Conservation (phyloP, 1,284 basidiomycete species). For the Cutaneotrichosporon cyanovorans region DNA sequence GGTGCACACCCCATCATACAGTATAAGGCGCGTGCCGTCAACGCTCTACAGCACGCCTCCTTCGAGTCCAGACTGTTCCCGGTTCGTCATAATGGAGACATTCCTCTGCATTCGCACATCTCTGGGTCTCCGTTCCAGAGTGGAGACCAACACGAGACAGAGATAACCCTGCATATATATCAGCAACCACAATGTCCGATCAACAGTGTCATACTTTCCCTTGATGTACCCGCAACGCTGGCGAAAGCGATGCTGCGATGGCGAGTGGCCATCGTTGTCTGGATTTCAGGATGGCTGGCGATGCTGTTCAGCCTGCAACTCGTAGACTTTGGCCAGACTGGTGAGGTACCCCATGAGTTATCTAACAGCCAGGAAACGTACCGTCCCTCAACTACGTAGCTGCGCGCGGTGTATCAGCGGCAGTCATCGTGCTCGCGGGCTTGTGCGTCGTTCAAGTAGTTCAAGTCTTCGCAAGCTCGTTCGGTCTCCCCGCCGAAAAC, state of each 20-base stretch:
- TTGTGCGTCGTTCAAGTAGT: background rate
- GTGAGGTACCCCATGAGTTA: background rate
- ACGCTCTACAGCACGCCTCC: background rate
- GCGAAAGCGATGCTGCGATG: conserved; percentile 67
- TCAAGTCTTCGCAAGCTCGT: background rate
- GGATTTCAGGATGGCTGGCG: conserved; percentile 60
- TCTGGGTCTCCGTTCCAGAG: conserved; percentile 57
- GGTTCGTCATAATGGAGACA: conserved; percentile 32
- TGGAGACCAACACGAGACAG: conserved; percentile 16
- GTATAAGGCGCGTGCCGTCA: conserved; percentile 24
- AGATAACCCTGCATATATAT: conserved; percentile 37
- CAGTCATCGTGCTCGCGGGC: background rate
- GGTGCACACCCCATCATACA: conserved; percentile 3
- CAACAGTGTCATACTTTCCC: conserved; percentile 49
- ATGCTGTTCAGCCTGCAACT: conserved; percentile 51
- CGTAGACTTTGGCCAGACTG: background rate
- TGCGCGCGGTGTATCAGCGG: no score
- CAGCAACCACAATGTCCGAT: conserved; percentile 43
- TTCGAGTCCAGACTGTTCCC: conserved; percentile 66
- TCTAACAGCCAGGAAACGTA: no score
- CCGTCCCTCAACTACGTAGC: no score
- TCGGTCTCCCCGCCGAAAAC: no score
- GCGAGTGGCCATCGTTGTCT: conserved; percentile 59
- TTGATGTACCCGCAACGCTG: conserved; percentile 63
- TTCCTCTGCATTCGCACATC: conserved; percentile 64